A percentile compares a stretch with the other conserved stretches of the same genome.
Evolutionary conservation across 2,329 filamentous ascomycete genomes (phyloP).

Genomic region (Coniochaeta prunicola): DNA sequence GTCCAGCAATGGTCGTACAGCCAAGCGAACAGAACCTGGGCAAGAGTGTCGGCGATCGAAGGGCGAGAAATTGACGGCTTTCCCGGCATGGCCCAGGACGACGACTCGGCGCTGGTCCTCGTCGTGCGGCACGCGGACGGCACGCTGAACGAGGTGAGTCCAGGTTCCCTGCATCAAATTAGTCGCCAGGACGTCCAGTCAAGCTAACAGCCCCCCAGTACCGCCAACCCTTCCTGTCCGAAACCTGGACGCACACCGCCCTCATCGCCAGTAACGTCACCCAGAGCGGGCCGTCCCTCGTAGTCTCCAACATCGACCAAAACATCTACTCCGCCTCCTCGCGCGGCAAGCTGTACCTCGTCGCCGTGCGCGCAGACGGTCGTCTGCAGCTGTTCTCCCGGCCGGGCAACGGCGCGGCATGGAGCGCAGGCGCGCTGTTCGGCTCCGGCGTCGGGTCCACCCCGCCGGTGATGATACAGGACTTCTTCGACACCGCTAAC

Average conservation of each 20-base stretch:
- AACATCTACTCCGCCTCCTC: slow-evolving; percentile 8
- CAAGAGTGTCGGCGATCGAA: slow-evolving; percentile 2
- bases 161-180: background rate
- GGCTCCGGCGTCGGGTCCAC: slow-evolving; percentile 5
- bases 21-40: slow-evolving; percentile 6
- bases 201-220: background rate
- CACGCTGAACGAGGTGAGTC: slow-evolving; percentile 10
- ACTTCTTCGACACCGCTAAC: slow-evolving; percentile 8
- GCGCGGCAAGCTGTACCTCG: slow-evolving; percentile 10
- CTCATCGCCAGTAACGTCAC: slow-evolving; percentile 6
- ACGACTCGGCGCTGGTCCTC: slow-evolving; percentile 8
- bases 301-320: slow-evolving; percentile 11
- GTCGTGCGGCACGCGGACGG: slow-evolving; percentile 12
- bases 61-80: slow-evolving; percentile 8
- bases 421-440: slow-evolving; percentile 10
- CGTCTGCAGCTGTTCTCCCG: slow-evolving; percentile 13
- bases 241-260: background rate
- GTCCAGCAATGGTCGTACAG: slow-evolving; percentile 10
- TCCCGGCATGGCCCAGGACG: slow-evolving; percentile 9
- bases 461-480: slow-evolving; percentile 13
- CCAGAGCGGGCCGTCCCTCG: slow-evolving; percentile 11
- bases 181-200: too few species aligned
- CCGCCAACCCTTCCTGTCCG: background rate
- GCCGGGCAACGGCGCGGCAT: slow-evolving; percentile 1
- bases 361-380: slow-evolving; percentile 9